Conservation (phyloP, 2,329 filamentous ascomycete species). For the Metarhizium guizhouense region DNA sequence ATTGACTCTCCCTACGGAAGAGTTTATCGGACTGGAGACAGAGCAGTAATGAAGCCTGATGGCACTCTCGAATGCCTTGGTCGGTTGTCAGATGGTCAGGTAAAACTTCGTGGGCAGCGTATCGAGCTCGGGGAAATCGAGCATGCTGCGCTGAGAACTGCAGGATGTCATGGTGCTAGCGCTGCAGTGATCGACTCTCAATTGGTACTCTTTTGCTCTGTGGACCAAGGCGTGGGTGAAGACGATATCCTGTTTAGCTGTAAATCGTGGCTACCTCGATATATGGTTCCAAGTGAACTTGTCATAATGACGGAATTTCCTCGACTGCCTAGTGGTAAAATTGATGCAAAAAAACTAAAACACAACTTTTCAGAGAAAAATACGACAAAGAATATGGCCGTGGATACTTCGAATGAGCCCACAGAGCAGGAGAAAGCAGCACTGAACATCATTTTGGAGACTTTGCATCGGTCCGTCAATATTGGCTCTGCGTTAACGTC, state of each 20-base stretch:
- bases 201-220: conserved; percentile 67
- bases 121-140: conserved; percentile 75
- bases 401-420: conserved; percentile 3
- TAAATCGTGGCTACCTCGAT: conserved; percentile 66
- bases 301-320: conserved; percentile 57
- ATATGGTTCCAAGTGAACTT: conserved; percentile 75
- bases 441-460: conserved; percentile 27
- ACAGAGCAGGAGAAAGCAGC: conserved; percentile 23
- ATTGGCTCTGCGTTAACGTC: conserved; percentile 36
- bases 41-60: conserved; percentile 56
- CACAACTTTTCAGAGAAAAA: conserved; percentile 30
- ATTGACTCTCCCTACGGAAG: conserved; percentile 57
- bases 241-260: conserved; percentile 49
- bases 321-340: conserved; percentile 72
- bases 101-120: conserved; percentile 78
- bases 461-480: conserved; percentile 29
- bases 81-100: conserved; percentile 69
- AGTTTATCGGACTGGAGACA: conserved; percentile 80
- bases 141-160: conserved; percentile 53
- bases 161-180: conserved; percentile 55
- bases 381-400: conserved; percentile 1
- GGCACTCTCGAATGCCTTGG: conserved; percentile 78
- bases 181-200: conserved; percentile 58
- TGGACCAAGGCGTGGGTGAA: conserved; percentile 28
- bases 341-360: conserved; percentile 60